Evolutionary conservation across 495 filamentous ascomycete genomes (phyloP), one percentile per base, ranked within the genome.

Genomic region (Talaromyces thailandensis): DNA sequence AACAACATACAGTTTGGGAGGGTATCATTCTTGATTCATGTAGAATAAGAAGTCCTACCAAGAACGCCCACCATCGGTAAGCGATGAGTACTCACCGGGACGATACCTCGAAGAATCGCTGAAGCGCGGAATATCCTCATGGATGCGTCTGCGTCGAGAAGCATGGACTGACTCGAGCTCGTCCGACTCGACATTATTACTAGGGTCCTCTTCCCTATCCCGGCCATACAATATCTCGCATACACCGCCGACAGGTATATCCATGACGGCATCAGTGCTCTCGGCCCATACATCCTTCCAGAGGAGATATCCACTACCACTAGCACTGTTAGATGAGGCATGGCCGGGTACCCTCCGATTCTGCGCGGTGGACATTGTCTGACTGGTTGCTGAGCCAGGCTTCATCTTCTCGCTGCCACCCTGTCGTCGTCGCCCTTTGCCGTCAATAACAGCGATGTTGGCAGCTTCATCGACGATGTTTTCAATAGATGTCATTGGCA

Each of bases 251-350:
- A 98, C 81, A 6, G 94, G 94, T 21, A 99, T 85, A 81, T 99
- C 94, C 90, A 98, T 90, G 6, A 97, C 93, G 12, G 92, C 94
- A 81, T 99, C 94, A 1, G 95, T 99, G 31, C 95, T 92, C 65
- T 90, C 86, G 70, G 83, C 89, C 94, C 94, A 98, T 7, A 93
- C 77, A 56, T 76, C 81, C 66, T 78, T 84, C 94, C 94, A 98
- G 69, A 89, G 81, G 59, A 85, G 65, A 32, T 62, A 29, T 61
- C 35, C 55, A 60, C 61, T 37, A 43, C 67, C 26, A 28, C 56
- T 35, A 3, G 51, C 51, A 51, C 62, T 56, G 43, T 57, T 62
- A 48, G 62, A 61, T 0, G 43, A 25, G 9, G 40, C 40, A 32
- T 61, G 59, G 4, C 58, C 58, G 62, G 71, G 82, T 55, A 79